Base-by-base conservation (phyloP, 768 basidiomycete species). In the Dioszegia crocea region DNA sequence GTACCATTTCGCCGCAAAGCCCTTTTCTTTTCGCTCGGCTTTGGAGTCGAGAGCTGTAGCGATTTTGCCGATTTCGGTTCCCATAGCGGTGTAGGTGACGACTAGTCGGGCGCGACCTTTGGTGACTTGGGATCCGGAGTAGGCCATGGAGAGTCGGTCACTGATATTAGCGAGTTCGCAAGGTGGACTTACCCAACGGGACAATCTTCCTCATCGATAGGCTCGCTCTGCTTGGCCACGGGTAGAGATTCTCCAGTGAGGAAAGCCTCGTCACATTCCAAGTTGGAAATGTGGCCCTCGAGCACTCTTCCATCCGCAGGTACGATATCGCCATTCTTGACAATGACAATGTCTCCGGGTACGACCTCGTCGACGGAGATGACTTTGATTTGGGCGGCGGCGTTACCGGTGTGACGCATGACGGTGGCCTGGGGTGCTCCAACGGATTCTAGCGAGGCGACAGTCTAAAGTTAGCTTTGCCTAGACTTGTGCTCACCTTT, bases 231-330 rank as follows among this genome's bases (percentile, higher is more conserved):
- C 52, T 67, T 67, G 23, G 67, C 63, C n/a, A 83, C 82, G 43
- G 82, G 83, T 33, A 83, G 63, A 14, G 81, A 81, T 68, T 83
- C 83, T 57, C 82, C 82, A 0, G 83, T 84, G 44, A 84, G 72
- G 14, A 83, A 76, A 24, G 81, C 81, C 62, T 84, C 83, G 38
- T 81, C 81, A 24, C 79, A 74, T 67, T 83, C 82, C 30, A 83
- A 74, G 62, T 82, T 81, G 17, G 80, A 80, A 39, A 60, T 46
- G 50, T 64, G 59, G 8, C 79, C 79, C 16, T 77, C 72, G 30
- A 82, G 68, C 3, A 83, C 70, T n/a, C 83, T 71, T 30, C 66
- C 75, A 49, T 78, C 79, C 59, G 80, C 80, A 10, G 80, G 79
- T 14, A 80, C 75, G 44, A 79, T 76, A 58, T 78, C 77, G 21